phyloP scores from a whole-genome alignment of 2,329 filamentous ascomycete genomes.

The Penicillium crustosum region DNA sequence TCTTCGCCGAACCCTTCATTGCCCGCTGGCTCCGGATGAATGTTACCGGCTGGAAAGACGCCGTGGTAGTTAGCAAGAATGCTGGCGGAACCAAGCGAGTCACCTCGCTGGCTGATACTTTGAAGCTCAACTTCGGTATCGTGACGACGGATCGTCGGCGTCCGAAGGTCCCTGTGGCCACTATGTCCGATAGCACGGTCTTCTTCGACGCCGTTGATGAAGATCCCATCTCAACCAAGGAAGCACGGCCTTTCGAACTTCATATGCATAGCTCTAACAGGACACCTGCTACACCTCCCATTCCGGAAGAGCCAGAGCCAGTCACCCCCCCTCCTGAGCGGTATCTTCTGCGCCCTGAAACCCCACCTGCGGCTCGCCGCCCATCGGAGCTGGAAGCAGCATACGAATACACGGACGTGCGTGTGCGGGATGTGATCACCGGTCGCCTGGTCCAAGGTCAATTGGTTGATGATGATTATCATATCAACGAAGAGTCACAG shows the following conservation, averaged over 20 bases:
- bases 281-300: constrained; percentile 14
- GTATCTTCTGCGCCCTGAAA: constrained; percentile 38
- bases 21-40: constrained; percentile 93
- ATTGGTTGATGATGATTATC: constrained; percentile 90
- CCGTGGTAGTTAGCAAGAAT: constrained; percentile 97
- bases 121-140: constrained; percentile 97
- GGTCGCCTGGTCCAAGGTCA: constrained; percentile 90
- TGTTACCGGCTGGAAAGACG: constrained; percentile 79
- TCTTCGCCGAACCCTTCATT: constrained; percentile 92
- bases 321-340: constrained; percentile 18
- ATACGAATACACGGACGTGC: constrained; percentile 70
- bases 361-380: constrained; percentile 40
- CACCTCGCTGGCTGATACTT: constrained; percentile 88
- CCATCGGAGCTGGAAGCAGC: constrained; percentile 47
- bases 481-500: constrained; percentile 64
- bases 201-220: constrained; percentile 63
- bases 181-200: constrained; percentile 77
- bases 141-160: constrained; percentile 65
- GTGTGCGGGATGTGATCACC: constrained; percentile 85
- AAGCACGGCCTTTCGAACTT: constrained; percentile 31
- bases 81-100: constrained; percentile 95
- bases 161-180: constrained; percentile 46
- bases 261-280: constrained; percentile 24
- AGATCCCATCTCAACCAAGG: constrained; percentile 28
- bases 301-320: constrained; percentile 26